Evolutionary conservation across 1,284 basidiomycete genomes (phyloP), one percentile per base, ranked within the genome.

Genomic region (Trametes hirsuta): DNA sequence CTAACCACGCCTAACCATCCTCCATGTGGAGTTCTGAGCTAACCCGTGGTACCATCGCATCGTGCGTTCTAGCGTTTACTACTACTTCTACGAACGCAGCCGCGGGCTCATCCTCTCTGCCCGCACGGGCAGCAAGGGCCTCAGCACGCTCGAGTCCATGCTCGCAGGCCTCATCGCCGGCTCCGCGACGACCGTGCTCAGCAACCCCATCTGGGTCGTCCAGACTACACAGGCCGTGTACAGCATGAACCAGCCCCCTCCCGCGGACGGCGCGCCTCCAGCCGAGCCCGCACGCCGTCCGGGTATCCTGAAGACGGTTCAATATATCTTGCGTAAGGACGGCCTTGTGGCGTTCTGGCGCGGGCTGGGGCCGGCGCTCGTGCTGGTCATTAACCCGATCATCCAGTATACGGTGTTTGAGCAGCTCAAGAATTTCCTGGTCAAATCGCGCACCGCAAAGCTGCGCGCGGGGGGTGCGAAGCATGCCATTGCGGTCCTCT

Each of bases 121-220:
- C 52, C 79, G 87, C 66, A 55, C 72, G 45, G 85, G 86, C 9
- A 79, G 81, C 55, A 89, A 90, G 68, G 88, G 87, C 0, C 81
- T 98, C 24, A 87, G 81, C 52, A 95, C 95, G 1, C 70, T 86
- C 25, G 95, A 99, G 76, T 95, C 95, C 45, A 97, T 99, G 73
- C 71, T 97, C 15, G 90, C 93, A 6, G 94, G 95, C 0, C 76
- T 97, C 45, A 87, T 98, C 53, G 35, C 70, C 91, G 95, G 96
- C 42, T 93, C 93, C 21, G 92, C 93, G 5, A 98, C 97, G 1
- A 93, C 95, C 0, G 77, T 98, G 61, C 83, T 94, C 62, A 93
- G 90, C 74, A 99, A 98, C 76, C 97, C 97, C 0, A 91, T 99
- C 67, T 98, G 95, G 94, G 93, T 95, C 47, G 80, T 95, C n/a